A percentile compares a stretch with the other conserved stretches of the same genome.
phyloP scores from a whole-genome alignment of 208 protist species.

The Herpetomonas tarakana region DNA sequence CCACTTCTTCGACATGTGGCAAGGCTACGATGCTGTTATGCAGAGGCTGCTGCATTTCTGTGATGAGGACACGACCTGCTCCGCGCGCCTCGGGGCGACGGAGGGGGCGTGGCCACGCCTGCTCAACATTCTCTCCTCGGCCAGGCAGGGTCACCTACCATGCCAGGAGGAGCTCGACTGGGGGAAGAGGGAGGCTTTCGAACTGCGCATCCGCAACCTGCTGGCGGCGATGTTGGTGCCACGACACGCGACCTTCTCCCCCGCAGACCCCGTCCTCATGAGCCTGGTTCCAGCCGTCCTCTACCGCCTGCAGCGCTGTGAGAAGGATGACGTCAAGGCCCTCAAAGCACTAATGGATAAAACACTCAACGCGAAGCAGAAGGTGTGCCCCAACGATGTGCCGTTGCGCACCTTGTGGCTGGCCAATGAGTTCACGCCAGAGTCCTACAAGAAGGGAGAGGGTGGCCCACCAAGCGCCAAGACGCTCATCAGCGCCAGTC shows the following conservation, averaged over 20 bases:
- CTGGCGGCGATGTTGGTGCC: slow-evolving; percentile 35
- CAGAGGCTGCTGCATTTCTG: slow-evolving; percentile 39
- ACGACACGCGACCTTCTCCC: slow-evolving; percentile 24
- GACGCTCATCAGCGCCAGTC: neutral
- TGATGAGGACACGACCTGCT: slow-evolving; percentile 29
- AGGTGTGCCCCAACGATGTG: slow-evolving; percentile 12
- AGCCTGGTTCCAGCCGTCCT: slow-evolving; percentile 54
- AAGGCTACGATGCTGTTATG: slow-evolving; percentile 29
- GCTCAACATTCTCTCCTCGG: slow-evolving; percentile 23
- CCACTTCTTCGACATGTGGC: slow-evolving; percentile 19
- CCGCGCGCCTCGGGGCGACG: slow-evolving; percentile 33
- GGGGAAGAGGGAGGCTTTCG: slow-evolving; percentile 19
- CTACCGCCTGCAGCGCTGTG: slow-evolving; percentile 65
- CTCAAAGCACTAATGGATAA: slow-evolving; percentile 35
- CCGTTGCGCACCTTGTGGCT: slow-evolving; percentile 35
- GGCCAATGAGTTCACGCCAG: slow-evolving; percentile 24
- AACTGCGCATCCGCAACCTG: slow-evolving; percentile 19
- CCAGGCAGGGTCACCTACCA: slow-evolving; percentile 28
- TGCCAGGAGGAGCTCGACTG: slow-evolving; percentile 42
- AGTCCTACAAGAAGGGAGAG: neutral
- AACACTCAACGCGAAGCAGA: slow-evolving; percentile 5
- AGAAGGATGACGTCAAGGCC: slow-evolving; percentile 26
- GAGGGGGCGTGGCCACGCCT: slow-evolving; percentile 38
- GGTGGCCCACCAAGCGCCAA: neutral
- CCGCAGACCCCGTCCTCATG: slow-evolving; percentile 15